These are phyloP conservation scores for Lactarius sanguifluus DNA, from an alignment of 768 basidiomycete genomes.

Conservation along the genomic window DNA sequence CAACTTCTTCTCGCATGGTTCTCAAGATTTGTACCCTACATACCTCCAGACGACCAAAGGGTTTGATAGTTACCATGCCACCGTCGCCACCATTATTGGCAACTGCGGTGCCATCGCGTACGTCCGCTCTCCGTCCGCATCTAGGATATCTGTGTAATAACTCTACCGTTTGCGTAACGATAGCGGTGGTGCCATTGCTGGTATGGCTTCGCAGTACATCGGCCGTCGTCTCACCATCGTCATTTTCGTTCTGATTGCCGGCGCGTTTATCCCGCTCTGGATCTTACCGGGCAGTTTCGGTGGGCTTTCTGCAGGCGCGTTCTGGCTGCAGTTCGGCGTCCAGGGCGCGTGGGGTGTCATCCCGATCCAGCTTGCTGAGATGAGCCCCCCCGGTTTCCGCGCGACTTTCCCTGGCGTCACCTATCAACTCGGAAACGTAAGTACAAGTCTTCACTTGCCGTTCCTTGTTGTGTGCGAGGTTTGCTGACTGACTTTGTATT, in stretches of 20 bases:
- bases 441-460: background rate
- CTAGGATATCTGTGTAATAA: background rate
- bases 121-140: constrained; percentile 12
- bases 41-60: constrained; percentile 40
- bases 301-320: constrained; percentile 47
- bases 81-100: constrained; percentile 48
- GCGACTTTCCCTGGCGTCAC: constrained; percentile 47
- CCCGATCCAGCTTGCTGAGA: constrained; percentile 48
- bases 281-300: constrained; percentile 45
- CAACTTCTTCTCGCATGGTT: constrained; percentile 57
- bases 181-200: constrained; percentile 42
- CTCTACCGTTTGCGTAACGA: constrained; percentile 1
- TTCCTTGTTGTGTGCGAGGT: background rate
- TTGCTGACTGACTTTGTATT: background rate
- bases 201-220: constrained; percentile 42
- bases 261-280: constrained; percentile 43
- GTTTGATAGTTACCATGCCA: constrained; percentile 37
- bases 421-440: constrained; percentile 45
- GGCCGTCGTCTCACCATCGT: constrained; percentile 49
- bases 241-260: constrained; percentile 37
- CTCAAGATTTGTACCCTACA: constrained; percentile 45
- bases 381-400: constrained; percentile 50
- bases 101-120: constrained; percentile 37
- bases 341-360: constrained; percentile 41
- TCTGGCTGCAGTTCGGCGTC: constrained; percentile 49